Percentiles rank a stretch among this genome's conserved stretches.
Conservation (phyloP, 306 rosid species). For the Castanopsis chinensis region DNA sequence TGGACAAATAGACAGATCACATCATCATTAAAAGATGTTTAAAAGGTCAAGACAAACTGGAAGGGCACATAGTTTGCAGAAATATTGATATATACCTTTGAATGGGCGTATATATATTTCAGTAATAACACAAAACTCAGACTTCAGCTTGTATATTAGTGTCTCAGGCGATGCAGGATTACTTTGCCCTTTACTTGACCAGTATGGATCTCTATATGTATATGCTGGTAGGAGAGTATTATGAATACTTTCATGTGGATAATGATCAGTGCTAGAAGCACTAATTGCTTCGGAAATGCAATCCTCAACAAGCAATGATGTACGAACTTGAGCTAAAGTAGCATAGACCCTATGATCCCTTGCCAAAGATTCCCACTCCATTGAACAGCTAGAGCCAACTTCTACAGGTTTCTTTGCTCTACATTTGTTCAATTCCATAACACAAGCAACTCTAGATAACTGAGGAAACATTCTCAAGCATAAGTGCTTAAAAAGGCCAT, state of each 20-base stretch:
- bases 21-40: conserved; percentile 17
- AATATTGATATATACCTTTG: conserved; percentile 41
- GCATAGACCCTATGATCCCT: conserved; percentile 69
- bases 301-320: conserved; percentile 27
- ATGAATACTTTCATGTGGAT: conserved; percentile 68
- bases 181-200: conserved; percentile 87
- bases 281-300: conserved; percentile 53
- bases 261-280: conserved; percentile 95
- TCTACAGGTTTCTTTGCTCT: conserved; percentile 37
- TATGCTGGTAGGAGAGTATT: conserved; percentile 62
- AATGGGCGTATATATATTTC: conserved; percentile 73
- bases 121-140: conserved; percentile 59
- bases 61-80: conserved; percentile 12
- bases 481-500: conserved; percentile 63
- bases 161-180: conserved; percentile 72
- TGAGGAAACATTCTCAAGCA: conserved; percentile 89
- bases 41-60: conserved; percentile 1
- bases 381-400: conserved; percentile 60
- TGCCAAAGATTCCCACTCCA: conserved; percentile 50
- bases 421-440: conserved; percentile 48
- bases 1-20: conserved; percentile 12
- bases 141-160: conserved; percentile 62
- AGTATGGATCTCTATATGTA: conserved; percentile 44
- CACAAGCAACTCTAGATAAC: conserved; percentile 49
- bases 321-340: conserved; percentile 36